Conservation (phyloP, 495 filamentous ascomycete genomes). For the Annulohypoxylon nitens region DNA sequence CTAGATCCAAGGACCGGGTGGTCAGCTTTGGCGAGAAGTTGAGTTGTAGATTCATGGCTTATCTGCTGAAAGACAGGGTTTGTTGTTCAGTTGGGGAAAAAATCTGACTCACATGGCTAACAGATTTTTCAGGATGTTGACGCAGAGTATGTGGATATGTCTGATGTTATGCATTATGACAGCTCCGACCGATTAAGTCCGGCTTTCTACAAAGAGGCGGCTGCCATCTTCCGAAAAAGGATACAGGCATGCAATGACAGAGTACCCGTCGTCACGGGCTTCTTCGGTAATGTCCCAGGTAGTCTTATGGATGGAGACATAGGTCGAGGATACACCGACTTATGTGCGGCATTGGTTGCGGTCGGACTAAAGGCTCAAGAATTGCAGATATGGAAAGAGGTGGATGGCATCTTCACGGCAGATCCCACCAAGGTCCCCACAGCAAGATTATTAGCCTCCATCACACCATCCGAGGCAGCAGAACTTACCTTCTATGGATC, state of each 20-base stretch:
- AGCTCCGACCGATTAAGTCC: conserved; percentile 74
- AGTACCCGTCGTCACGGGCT: conserved; percentile 85
- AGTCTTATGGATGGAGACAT: conserved; percentile 80
- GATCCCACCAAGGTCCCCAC: conserved; percentile 91
- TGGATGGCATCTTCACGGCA: conserved; percentile 91
- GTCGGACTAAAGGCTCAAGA: conserved; percentile 83
- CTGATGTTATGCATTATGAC: conserved; percentile 76
- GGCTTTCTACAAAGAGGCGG: conserved; percentile 82
- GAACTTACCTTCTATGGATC: conserved; percentile 94
- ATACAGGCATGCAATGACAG: conserved; percentile 76
- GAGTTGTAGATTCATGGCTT: conserved; percentile 87
- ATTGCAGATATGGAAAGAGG: conserved; percentile 93
- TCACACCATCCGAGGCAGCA: conserved; percentile 89
- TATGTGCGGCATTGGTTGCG: conserved; percentile 85
- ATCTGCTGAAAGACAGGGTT: conserved; percentile 75
- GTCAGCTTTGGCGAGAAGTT: conserved; percentile 95
- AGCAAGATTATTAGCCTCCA: conserved; percentile 77
- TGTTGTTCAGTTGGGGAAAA: conserved; percentile 12
- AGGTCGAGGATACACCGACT: conserved; percentile 89
- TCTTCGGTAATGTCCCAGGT: conserved; percentile 88
- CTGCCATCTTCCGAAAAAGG: conserved; percentile 72
- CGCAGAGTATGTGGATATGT: conserved; percentile 88
- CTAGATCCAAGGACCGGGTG: conserved; percentile 86
- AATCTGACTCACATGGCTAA: conserved; percentile 22
- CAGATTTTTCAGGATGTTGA: conserved; percentile 68